These are phyloP conservation scores for Lichtheimia hyalospora DNA, from an alignment of 371 early-diverging fungal genomes.

Conservation along the genomic window DNA sequence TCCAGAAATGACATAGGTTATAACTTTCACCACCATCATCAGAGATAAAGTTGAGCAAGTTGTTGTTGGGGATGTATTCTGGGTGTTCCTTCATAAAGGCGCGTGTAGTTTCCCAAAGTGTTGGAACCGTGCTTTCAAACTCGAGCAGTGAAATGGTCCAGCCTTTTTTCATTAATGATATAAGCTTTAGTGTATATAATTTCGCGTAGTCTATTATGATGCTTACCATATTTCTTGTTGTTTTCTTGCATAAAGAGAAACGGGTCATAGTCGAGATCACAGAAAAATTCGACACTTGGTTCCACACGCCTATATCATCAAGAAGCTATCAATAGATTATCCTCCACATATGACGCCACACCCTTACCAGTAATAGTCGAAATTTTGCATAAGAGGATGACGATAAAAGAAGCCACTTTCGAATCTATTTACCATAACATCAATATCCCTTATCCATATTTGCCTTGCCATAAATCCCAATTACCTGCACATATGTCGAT, in stretches of 20 bases:
- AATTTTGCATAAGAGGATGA: conserved; percentile 76
- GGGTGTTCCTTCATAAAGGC: conserved; percentile 58
- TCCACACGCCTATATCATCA: conserved; percentile 69
- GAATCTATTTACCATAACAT: conserved; percentile 45
- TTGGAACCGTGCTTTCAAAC: conserved; percentile 77
- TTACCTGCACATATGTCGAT: conserved; percentile 94
- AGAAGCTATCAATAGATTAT: background rate
- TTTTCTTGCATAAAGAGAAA: conserved; percentile 84
- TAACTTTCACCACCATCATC: conserved; percentile 41
- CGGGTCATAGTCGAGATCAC: conserved; percentile 90
- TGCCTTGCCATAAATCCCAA: background rate
- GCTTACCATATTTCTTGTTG: conserved; percentile 77
- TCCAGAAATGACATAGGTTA: conserved; percentile 95
- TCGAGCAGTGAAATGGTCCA: conserved; percentile 84
- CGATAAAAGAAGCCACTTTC: conserved; percentile 88
- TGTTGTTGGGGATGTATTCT: conserved; percentile 28
- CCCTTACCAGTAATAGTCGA: conserved; percentile 89
- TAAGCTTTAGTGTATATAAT: background rate
- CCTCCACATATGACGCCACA: background rate
- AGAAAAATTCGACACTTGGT: conserved; percentile 84
- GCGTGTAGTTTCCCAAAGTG: conserved; percentile 70
- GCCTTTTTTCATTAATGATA: conserved; percentile 5
- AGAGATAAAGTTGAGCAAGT: conserved; percentile 35
- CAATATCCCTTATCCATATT: conserved; percentile 2
- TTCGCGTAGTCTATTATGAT: background rate